Base-by-base conservation (phyloP, 1,284 basidiomycete genomes). In the Puccinia hordei region DNA sequence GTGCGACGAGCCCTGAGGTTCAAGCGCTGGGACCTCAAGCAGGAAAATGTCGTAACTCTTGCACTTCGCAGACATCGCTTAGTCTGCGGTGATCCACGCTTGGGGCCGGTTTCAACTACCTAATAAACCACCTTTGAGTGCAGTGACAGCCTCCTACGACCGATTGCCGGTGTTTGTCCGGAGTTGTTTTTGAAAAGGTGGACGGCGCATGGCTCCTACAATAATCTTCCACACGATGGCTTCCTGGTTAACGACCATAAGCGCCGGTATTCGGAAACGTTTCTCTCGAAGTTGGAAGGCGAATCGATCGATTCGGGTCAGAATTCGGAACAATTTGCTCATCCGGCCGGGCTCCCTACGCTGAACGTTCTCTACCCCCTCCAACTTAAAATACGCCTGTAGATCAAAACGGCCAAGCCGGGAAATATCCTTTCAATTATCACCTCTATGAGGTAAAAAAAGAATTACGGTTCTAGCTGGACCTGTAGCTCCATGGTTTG, bases 61-160 rank as follows among this genome's bases (percentile, higher is more conserved):
- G 57, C 24, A 59, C 57, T n/a, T 27, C 24, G 15, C 57, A 59
- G 33, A 13, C n/a, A 12, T 27, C 5, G 2, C 24, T 27, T 59
- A 59, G 57, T 59, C 57, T 59, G 57, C 57, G 57, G 57, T 59
- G 57, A 59, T 30, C 57, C 57, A 30, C 57, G 57, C 57, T 59
- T 59, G 57, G 57, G 57, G 57, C 57, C 57, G 24, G 57, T 33
- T n/a, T 30, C 57, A 59, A 33, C 57, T 59, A 33, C 57, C 57
- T 17, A 27, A 27, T 10, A 30, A 59, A 30, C 13, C 12, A 27
- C 57, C 57, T 33, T 27, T 59, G 27, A 59, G 30, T 59, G 27
- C 57, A 59, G 27, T 59, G 27, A 59, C 57, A 9, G 24, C 57
- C 24, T 59, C 57, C 27, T 59, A 59, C 57, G 57, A 59, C 33